Evolutionary conservation across 202 grass and related monocot species (phyloP).

Genomic region (Carex arenaria): DNA sequence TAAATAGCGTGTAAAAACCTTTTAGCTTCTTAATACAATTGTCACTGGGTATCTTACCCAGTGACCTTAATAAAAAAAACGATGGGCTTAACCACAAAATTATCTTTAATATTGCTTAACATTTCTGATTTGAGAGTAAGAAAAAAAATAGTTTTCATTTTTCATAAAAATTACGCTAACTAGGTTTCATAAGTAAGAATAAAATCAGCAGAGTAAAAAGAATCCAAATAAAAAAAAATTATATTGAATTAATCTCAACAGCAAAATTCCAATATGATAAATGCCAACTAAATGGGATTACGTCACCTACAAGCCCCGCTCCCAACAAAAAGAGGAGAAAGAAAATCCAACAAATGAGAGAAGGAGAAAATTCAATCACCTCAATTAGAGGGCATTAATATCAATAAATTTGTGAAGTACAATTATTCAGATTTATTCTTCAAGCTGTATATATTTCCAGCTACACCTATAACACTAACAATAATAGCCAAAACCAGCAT

Average conservation of each 20-base stretch:
- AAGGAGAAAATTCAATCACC: neutral
- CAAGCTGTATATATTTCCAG: slow-evolving; percentile 77
- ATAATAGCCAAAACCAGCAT: slow-evolving; percentile 67
- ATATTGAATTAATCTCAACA: neutral
- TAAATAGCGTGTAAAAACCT: no score
- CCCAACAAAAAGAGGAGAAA: neutral
- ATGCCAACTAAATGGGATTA: neutral
- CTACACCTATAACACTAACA: slow-evolving; percentile 61
- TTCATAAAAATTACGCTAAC: neutral
- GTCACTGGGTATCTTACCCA: no score
- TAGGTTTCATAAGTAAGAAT: neutral
- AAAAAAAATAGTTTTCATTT: neutral
- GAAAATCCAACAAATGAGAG: neutral
- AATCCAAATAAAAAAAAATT: neutral
- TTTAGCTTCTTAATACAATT: no score
- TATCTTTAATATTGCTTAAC: neutral
- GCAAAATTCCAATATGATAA: neutral
- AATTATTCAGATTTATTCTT: slow-evolving; percentile 57
- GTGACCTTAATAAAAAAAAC: no score
- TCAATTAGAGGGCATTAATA: neutral
- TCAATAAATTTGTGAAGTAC: neutral
- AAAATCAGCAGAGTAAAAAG: neutral
- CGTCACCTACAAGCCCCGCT: neutral
- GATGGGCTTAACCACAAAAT: neutral
- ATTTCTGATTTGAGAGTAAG: neutral